Conservation (phyloP, 1,139 yeast species). For the Tardiomyces digboiensis region DNA sequence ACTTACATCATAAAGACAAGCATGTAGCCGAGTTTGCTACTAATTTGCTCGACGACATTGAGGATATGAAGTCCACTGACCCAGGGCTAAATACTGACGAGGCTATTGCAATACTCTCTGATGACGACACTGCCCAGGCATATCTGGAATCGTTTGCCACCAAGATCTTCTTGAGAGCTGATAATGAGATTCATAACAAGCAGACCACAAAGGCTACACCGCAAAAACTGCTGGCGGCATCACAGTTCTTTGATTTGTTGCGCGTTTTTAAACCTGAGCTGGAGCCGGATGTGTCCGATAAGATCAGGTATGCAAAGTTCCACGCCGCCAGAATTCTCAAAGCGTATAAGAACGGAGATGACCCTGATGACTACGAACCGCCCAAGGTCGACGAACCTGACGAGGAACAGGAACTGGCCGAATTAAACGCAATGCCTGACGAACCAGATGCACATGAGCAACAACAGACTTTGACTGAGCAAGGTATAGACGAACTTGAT, state of each 20-base stretch:
- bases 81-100: constrained; percentile 21
- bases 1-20: constrained; percentile 44
- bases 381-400: constrained; percentile 20
- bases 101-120: constrained; percentile 42
- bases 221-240: constrained; percentile 37
- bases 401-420: constrained; percentile 28
- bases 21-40: constrained; percentile 51
- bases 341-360: constrained; percentile 35
- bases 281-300: constrained; percentile 26
- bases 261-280: constrained; percentile 29
- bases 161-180: constrained; percentile 48
- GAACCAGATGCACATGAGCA: constrained; percentile 1
- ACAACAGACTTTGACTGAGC: constrained; percentile 4
- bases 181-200: constrained; percentile 34
- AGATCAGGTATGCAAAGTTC: constrained; percentile 45
- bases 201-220: constrained; percentile 34
- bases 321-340: constrained; percentile 48
- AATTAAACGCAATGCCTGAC: neutral
- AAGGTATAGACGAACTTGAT: constrained; percentile 1
- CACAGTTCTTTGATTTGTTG: constrained; percentile 38
- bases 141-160: constrained; percentile 54
- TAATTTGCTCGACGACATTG: constrained; percentile 54
- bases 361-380: constrained; percentile 40
- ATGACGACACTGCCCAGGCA: constrained; percentile 47
- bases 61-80: constrained; percentile 33